phyloP scores from a whole-genome alignment of 2,329 filamentous ascomycete species.

The Pseudocercospora eumusae region DNA sequence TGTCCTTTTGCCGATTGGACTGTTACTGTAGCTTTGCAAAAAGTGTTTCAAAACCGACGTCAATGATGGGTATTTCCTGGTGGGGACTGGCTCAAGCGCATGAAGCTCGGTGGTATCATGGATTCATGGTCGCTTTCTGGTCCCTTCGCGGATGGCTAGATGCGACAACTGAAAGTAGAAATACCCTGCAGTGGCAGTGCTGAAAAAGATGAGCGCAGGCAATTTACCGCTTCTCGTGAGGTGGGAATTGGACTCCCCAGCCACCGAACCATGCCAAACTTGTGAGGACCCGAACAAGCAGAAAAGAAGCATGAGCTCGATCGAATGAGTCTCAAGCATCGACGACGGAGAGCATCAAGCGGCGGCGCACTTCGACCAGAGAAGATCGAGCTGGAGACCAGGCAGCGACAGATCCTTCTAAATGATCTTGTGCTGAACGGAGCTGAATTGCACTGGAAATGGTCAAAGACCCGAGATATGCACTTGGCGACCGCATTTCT shows the following conservation, averaged over 20 bases:
- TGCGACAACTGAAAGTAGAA: background rate
- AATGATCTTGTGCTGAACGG: background rate
- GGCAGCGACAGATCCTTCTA: background rate
- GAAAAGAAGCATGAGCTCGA: too few relatives aligned
- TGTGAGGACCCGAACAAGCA: too few relatives aligned
- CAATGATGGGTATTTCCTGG: slow-evolving; percentile 2
- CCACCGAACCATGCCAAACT: too few relatives aligned
- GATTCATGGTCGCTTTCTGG: background rate
- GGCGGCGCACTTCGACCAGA: background rate
- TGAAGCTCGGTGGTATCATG: background rate
- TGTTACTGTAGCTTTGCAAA: too few relatives aligned
- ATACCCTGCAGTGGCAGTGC: background rate
- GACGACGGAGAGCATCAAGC: background rate
- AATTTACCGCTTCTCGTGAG: background rate
- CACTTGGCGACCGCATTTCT: background rate
- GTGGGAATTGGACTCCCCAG: background rate
- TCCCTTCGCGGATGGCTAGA: background rate
- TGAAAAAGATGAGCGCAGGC: background rate
- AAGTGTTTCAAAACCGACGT: background rate
- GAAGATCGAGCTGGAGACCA: background rate
- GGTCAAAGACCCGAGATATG: background rate
- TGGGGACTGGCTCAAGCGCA: background rate
- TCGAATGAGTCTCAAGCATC: too few relatives aligned
- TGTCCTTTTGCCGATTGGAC: slow-evolving; percentile 2
- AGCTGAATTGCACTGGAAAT: background rate